Conservation (phyloP, 768 basidiomycete species). For the Vararia minispora region DNA sequence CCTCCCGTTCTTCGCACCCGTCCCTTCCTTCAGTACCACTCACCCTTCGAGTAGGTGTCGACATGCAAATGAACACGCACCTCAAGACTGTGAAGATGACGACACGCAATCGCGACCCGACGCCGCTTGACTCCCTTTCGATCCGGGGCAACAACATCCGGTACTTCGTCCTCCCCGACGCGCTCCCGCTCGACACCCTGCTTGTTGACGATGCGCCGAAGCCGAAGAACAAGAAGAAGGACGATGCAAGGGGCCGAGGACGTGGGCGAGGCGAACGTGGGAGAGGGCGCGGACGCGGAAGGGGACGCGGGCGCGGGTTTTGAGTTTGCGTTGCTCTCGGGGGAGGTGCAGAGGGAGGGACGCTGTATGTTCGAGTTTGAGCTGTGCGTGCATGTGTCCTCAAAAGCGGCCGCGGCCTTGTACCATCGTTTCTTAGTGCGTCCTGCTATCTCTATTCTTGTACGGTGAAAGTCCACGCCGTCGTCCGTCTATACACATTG, state of each 20-base stretch:
- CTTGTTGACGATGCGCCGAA: slow-evolving; percentile 97
- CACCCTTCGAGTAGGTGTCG: slow-evolving; percentile 58
- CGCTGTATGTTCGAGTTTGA: too few species aligned
- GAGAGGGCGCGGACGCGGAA: slow-evolving; percentile 43
- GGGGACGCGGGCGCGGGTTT: slow-evolving; percentile 30
- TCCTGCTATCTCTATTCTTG: slow-evolving; percentile 1
- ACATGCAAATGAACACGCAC: slow-evolving; percentile 99
- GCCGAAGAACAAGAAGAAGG: slow-evolving; percentile 89
- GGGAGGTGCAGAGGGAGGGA: too few species aligned
- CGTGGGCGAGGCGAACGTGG: slow-evolving; percentile 40
- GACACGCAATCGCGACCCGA: slow-evolving; percentile 80
- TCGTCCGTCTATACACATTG: slow-evolving; percentile 3
- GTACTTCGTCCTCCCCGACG: slow-evolving; percentile 96
- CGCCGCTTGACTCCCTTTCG: slow-evolving; percentile 79
- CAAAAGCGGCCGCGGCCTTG: background rate
- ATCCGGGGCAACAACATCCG: slow-evolving; percentile 96
- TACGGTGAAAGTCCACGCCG: slow-evolving; percentile 1
- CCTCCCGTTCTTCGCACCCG: background rate
- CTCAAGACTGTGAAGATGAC: slow-evolving; percentile 97
- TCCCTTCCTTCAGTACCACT: slow-evolving; percentile 4
- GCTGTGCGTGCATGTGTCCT: background rate
- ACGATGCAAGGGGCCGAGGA: slow-evolving; percentile 55
- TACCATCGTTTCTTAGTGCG: background rate
- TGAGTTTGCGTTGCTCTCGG: slow-evolving; percentile 3
- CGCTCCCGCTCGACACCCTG: slow-evolving; percentile 89